These are phyloP conservation scores for Aspergillus leporis DNA, from an alignment of 495 filamentous ascomycete species.

Conservation along the genomic window DNA sequence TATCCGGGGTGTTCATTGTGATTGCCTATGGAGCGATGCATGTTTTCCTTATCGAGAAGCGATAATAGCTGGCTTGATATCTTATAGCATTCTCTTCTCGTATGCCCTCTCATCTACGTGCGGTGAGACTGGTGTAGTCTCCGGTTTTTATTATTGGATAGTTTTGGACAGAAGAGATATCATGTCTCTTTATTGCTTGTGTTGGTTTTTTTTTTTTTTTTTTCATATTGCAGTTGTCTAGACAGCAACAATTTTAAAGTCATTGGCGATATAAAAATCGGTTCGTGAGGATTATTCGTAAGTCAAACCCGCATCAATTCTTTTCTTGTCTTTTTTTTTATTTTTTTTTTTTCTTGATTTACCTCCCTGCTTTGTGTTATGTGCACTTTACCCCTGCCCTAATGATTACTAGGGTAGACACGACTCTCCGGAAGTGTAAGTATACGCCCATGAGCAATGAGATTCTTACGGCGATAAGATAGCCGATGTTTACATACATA, in stretches of 20 bases:
- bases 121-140: neutral
- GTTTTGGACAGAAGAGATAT: no score
- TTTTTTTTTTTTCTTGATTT: constrained; percentile 7
- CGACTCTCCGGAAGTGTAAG: constrained; percentile 13
- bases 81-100: constrained; percentile 1
- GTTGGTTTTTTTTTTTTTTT: constrained; percentile 2
- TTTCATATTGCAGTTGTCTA: no score
- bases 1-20: constrained; percentile 80
- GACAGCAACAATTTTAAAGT: no score
- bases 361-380: constrained; percentile 2
- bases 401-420: neutral
- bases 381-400: neutral
- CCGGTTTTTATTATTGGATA: constrained; percentile 4
- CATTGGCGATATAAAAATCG: no score
- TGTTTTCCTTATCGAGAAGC: constrained; percentile 86
- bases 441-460: constrained; percentile 6
- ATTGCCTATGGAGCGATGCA: constrained; percentile 94
- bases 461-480: neutral
- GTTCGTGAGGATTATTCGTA: no score
- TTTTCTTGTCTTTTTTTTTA: neutral
- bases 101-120: constrained; percentile 1
- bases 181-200: no score
- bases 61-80: constrained; percentile 44
- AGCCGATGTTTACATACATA: no score
- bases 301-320: no score